Conservation (phyloP, 2,329 filamentous ascomycete genomes). For the Colletotrichum tanaceti region DNA sequence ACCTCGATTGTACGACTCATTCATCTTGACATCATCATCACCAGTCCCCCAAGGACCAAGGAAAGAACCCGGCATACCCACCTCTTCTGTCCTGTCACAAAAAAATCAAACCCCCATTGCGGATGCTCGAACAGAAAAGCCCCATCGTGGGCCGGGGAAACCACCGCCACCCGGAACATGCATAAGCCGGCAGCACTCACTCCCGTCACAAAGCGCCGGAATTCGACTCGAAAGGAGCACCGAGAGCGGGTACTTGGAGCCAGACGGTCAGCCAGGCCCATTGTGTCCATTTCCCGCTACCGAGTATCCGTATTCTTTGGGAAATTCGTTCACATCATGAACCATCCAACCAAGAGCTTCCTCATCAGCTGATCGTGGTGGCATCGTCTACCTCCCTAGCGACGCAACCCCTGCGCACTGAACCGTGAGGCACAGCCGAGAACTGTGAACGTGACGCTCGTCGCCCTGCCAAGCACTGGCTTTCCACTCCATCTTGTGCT, state of each 20-base stretch:
- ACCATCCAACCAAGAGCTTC: not conserved
- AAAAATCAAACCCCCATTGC: slow-evolving; percentile 10
- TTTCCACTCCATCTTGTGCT: slow-evolving; percentile 21
- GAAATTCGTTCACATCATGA: too few species aligned
- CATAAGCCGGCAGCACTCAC: slow-evolving; percentile 26
- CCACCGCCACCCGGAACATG: slow-evolving; percentile 9
- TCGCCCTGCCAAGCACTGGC: slow-evolving; percentile 14
- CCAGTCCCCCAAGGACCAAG: slow-evolving; percentile 11
- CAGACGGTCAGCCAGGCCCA: not conserved
- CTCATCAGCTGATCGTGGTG: not conserved
- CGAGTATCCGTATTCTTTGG: not conserved
- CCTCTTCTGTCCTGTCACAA: slow-evolving; percentile 18
- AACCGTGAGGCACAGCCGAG: slow-evolving; percentile 15
- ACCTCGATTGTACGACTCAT: slow-evolving; percentile 18
- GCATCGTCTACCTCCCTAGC: slow-evolving; percentile 12
- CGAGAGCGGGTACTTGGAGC: slow-evolving; percentile 22
- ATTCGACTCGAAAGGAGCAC: slow-evolving; percentile 11
- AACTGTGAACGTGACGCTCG: slow-evolving; percentile 18
- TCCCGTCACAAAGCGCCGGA: slow-evolving; percentile 20
- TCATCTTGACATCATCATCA: slow-evolving; percentile 19
- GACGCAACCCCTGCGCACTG: slow-evolving; percentile 16
- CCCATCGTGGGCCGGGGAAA: slow-evolving; percentile 14
- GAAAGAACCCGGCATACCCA: not conserved
- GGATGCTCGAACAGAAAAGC: slow-evolving; percentile 8
- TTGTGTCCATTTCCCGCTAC: not conserved